Base-by-base conservation (phyloP, 1,284 basidiomycete species). In the Boletellus deceptivus region DNA sequence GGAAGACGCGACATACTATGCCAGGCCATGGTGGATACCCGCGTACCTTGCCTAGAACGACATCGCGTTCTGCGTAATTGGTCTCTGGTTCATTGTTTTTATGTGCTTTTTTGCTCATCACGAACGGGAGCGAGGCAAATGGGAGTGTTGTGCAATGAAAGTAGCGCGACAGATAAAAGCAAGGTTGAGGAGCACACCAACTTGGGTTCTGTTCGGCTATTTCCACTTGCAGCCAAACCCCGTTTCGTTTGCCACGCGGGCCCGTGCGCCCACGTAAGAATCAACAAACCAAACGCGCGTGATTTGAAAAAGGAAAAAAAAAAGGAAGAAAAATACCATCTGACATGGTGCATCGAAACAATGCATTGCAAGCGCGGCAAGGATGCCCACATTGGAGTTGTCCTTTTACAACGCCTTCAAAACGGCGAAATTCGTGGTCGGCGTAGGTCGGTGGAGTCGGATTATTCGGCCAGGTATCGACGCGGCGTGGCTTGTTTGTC, bases 21-120 rank as follows among this genome's bases (percentile, higher is more conserved):
- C 83, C 90, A 53, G 92, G 92, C 95, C 95, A 98, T 27, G 89
- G 80, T 13, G 96, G 93, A 74, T 80, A 98, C 14, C 96, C 95
- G 73, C 91, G 91, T 65, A 99, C 76, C 75, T 97, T 94, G 36
- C 84, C 93, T 53, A 98, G 82, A 31, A 98, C 93, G 61, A 93
- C 79, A 68, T 97, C 93, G 65, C 89, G 79, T 49, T 76, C 60
- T 34, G 76, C 72, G 68, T 80, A 86, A 55, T 71, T 72, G 29
- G 72, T 70, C 58, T 74, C 74, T 68, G 63, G 62, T 57, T 73
- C 77, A 47, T 65, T 69, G 43, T 72, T 61, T 70, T 82, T 83
- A 58, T 71, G 60, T 42, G 65, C 68, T 70, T 83, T 83, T 75
- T 83, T 84, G 72, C 75, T 81, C 81, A 83, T 83, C 55, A 55